Evolutionary conservation across 2,329 filamentous ascomycete genomes (phyloP), one percentile per base, ranked within the genome.

Genomic region (Scedosporium boydii): DNA sequence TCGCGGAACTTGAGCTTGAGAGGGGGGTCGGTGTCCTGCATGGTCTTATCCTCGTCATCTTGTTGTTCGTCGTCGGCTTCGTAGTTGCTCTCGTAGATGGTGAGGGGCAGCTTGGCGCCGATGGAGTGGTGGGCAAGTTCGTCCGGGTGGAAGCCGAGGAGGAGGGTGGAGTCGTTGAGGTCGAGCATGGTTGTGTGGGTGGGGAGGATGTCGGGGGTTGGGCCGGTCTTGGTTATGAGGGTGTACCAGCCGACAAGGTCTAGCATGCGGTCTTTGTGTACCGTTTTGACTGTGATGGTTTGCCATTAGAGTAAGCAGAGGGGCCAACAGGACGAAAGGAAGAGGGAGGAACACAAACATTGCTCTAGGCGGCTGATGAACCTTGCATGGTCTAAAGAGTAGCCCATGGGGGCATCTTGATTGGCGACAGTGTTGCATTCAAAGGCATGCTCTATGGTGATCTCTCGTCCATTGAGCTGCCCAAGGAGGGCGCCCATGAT

Each of bases 161-260:
- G 84, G 10, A 99, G 83, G n/a, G 90, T 86, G 1, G 90, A 91
- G 73, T 97, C 93, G 70, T 95, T 96, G 72, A 88, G 87, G 44
- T 82, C 74, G 64, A 93, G 84, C 63, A 96, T 84, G 70, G 93
- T 89, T 65, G 81, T 82, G 74, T 98, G 90, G 59, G 97, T 85
- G 3, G 88, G 84, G 12, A 96, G 80, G 70, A 83, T 88, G 77
- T 71, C 83, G 70, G 67, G 79, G 68, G 72, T 87, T 72, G 95
- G 95, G 3, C 93, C 93, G 46, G 83, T 80, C 12, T 84, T 77
- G 48, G 90, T 83, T 60, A 92, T 82, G 9, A 93, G 81, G 3
- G 92, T 92, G 76, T 93, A 97, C 91, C 91, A 96, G 69, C 93
- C 95, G 59, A 98, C 91, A 61, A 98, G 82, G 67, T 93, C 90